These are phyloP conservation scores for Wallacemonas rigidus DNA, from an alignment of 208 protist species.

Conservation along the genomic window DNA sequence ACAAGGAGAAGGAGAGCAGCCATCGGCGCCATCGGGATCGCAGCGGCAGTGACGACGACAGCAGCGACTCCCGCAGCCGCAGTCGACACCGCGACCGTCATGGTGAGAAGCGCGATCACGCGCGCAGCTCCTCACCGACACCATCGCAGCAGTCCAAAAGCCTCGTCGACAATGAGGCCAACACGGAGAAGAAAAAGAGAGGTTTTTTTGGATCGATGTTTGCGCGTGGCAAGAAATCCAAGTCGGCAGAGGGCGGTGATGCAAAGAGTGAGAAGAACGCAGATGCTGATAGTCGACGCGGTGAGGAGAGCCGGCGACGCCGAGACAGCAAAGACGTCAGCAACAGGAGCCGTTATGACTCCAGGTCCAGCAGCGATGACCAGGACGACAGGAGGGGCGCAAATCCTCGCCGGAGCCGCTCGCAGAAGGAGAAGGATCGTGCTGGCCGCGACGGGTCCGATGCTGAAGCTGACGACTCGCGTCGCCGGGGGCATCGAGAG, in stretches of 20 bases:
- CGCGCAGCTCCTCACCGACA: constrained; percentile 5
- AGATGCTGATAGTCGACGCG: background rate
- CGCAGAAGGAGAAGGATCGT: constrained; percentile 3
- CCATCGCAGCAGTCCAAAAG: constrained; percentile 6
- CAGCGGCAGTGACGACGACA: background rate
- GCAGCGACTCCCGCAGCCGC: background rate
- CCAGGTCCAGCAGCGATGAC: background rate
- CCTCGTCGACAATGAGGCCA: background rate
- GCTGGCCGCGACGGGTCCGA: background rate
- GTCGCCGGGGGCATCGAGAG: background rate
- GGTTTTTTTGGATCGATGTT: constrained; percentile 15
- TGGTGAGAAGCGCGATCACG: background rate
- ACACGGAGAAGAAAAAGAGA: constrained; percentile 20
- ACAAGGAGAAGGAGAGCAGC: constrained; percentile 6
- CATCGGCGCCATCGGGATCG: background rate
- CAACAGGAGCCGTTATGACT: background rate
- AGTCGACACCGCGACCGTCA: constrained; percentile 3
- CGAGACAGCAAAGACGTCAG: background rate
- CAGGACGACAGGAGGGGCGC: background rate
- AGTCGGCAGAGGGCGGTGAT: constrained; percentile 1
- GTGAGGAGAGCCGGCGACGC: background rate
- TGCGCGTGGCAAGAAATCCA: constrained; percentile 5
- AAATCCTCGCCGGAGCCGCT: background rate
- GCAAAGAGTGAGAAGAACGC: constrained; percentile 5
- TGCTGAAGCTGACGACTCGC: background rate